Percentiles rank a stretch among this genome's conserved stretches.
Evolutionary conservation across 257 asterid species (phyloP).

Genomic region (Penstemon davidsonii): DNA sequence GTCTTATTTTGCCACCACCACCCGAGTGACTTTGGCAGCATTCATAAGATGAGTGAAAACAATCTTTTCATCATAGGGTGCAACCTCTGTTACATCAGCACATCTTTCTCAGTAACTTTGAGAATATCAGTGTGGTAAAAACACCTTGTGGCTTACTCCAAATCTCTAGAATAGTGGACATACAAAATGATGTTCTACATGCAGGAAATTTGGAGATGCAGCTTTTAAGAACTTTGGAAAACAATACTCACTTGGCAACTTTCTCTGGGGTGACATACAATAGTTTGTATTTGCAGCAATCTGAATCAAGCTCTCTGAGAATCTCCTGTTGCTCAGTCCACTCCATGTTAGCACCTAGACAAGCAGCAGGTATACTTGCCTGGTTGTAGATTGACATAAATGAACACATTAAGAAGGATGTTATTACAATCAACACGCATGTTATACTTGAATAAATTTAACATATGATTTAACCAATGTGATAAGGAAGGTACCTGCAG

Average conservation of each 20-base stretch:
- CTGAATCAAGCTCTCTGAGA: slow-evolving; percentile 81
- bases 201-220: slow-evolving; percentile 1
- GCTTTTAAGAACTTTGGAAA: slow-evolving; percentile 17
- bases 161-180: not conserved
- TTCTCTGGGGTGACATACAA: slow-evolving; percentile 97
- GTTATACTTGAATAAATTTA: not conserved
- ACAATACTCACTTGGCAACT: slow-evolving; percentile 75
- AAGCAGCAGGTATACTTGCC: slow-evolving; percentile 93
- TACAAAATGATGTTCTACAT: slow-evolving; percentile 20
- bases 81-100: not conserved
- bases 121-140: slow-evolving; percentile 17
- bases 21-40: no score
- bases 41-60: no score
- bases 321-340: slow-evolving; percentile 98
- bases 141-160: not conserved
- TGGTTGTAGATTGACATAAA: slow-evolving; percentile 30
- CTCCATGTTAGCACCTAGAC: slow-evolving; percentile 94
- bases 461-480: slow-evolving; percentile 7
- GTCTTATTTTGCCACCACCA: no score
- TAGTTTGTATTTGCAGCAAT: slow-evolving; percentile 73
- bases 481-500: slow-evolving; percentile 58
- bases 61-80: no score
- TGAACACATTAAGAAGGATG: slow-evolving; percentile 24
- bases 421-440: slow-evolving; percentile 6
- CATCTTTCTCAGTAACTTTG: slow-evolving; percentile 4